Evolutionary conservation across 2,329 filamentous ascomycete genomes (phyloP), one percentile per base, ranked within the genome.

Genomic region (Phialocephala subalpina): DNA sequence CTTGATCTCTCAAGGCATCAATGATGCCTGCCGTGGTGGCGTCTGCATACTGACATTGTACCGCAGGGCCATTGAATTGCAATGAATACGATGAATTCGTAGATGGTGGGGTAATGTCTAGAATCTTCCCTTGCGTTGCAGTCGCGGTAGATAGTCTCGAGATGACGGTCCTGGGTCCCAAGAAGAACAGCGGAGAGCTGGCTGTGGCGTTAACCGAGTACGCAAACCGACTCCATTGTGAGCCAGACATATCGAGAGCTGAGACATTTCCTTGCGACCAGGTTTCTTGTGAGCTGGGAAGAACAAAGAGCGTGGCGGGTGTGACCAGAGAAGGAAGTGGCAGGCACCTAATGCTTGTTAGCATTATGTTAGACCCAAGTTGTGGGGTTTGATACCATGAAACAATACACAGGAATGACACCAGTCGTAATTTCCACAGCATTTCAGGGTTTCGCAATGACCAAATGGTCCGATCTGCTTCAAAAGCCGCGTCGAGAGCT

Each of bases 151-250:
- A 65, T 5, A 72, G 38, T 7, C 70, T 58, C 18, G 63, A 57
- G 1, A 72, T 36, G 20, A 70, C 65, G 3, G 69, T 72, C 38
- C 68, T 58, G 2, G 70, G 68, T 1, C 68, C 68, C 3, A 67
- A 57, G 20, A 70, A 72, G 0, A 68, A 4, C 22, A 45, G 49
- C 22, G 49, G 49, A 53, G 49, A 53, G 14, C 22, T 33, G 6
- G 49, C 25, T 18, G 49, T 33, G 18, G 22, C 49, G 29, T 53
- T 53, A 6, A 53, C 62, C 0, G 67, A 70, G 47, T 67, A 68
- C 6, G 60, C 56, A 8, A 68, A 69, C 14, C 22, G 40, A 16
- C 20, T 42, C 49, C 53, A 56, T 18, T 60, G 33, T 27, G 63
- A 42, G 7, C 55, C 62, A 0, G 36, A 38, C 29, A 62, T 53